A percentile compares a stretch with the other conserved stretches of the same genome.
Evolutionary conservation across 2,329 filamentous ascomycete species (phyloP).

Genomic region (Ceratocystis albifundus): DNA sequence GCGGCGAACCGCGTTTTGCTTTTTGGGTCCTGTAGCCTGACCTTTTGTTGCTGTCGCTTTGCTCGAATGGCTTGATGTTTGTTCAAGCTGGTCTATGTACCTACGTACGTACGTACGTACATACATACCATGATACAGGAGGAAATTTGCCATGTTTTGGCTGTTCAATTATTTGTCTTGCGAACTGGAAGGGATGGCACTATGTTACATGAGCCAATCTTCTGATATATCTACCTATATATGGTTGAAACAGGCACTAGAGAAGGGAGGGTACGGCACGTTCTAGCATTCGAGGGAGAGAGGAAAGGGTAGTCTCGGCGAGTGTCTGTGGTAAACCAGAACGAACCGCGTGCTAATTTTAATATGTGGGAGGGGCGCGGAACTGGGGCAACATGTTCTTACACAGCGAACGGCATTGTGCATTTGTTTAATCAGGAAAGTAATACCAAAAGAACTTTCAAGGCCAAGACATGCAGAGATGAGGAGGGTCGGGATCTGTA

Average conservation of each 20-base stretch:
- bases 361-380: neutral
- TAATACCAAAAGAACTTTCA: neutral
- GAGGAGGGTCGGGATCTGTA: neutral
- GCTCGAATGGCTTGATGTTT: neutral
- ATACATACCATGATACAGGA: neutral
- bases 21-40: neutral
- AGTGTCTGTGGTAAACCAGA: neutral
- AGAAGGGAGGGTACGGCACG: too few species aligned
- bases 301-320: neutral
- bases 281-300: neutral
- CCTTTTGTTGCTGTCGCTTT: neutral
- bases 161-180: too few species aligned
- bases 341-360: neutral
- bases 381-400: neutral
- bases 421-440: neutral
- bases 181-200: too few species aligned
- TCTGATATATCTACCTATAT: neutral
- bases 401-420: neutral
- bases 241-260: neutral
- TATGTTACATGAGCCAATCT: neutral
- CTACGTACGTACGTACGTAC: too few species aligned
- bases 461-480: conserved; percentile 7
- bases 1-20: too few species aligned
- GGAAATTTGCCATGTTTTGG: neutral
- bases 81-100: neutral